Conservation (phyloP, 2,329 filamentous ascomycete genomes). For the Macroventuria anomochaeta region DNA sequence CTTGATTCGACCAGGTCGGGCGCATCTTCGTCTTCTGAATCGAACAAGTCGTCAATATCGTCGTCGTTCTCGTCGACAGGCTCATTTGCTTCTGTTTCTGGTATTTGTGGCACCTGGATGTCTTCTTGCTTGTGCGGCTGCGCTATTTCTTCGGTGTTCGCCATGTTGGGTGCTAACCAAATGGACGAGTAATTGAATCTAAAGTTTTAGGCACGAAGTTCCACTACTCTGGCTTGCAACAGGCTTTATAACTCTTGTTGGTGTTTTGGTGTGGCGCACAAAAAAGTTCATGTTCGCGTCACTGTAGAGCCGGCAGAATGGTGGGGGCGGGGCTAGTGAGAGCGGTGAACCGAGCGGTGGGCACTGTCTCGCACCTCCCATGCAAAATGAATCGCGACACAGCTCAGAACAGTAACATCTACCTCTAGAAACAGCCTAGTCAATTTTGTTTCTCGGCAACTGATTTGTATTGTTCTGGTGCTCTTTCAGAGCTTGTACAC, state of each 20-base stretch:
- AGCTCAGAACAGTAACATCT: too few relatives aligned
- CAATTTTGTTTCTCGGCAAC: too few relatives aligned
- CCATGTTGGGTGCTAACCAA: conserved; percentile 16
- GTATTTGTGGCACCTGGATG: conserved; percentile 12
- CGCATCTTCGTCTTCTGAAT: conserved; percentile 61
- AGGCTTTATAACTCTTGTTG: not conserved
- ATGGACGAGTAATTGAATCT: not conserved
- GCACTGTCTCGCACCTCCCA: too few relatives aligned
- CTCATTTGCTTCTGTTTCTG: conserved; percentile 7
- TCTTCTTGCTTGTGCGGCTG: conserved; percentile 15
- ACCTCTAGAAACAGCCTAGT: too few relatives aligned
- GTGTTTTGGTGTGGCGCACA: conserved; percentile 7
- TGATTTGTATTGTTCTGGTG: too few relatives aligned
- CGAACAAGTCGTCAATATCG: conserved; percentile 69
- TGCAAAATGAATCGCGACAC: too few relatives aligned
- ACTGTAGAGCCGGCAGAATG: conserved; percentile 7
- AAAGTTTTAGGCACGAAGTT: not conserved
- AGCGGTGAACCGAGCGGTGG: conserved; percentile 4
- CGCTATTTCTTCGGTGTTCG: conserved; percentile 16
- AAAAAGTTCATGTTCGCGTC: conserved; percentile 16
- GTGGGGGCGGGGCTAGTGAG: conserved; percentile 1
- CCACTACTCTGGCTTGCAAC: not conserved
- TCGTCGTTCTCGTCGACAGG: conserved; percentile 59
- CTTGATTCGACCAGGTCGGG: conserved; percentile 63
- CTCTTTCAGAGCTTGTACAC: too few relatives aligned